Base-by-base conservation (phyloP, 2,329 filamentous ascomycete genomes). In the Penicillium sp. region DNA sequence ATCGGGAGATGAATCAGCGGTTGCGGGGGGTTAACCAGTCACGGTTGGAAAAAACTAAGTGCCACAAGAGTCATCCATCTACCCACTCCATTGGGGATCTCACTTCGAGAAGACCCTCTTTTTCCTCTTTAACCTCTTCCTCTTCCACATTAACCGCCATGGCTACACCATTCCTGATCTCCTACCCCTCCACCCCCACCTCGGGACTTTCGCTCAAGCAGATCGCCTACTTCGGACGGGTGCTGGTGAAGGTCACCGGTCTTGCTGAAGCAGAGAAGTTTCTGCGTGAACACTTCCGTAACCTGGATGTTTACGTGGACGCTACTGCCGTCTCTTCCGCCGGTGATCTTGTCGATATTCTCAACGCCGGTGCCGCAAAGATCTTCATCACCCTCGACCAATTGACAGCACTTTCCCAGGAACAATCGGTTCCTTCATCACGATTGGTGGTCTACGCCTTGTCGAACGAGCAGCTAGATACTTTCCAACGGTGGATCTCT, bases 321-420 rank as follows among this genome's bases (percentile, higher is more conserved):
- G 91, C 87, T 50, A 88, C 90, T 5, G 77, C 78, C 22, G 81
- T 98, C 39, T 74, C 84, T 31, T 86, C 86, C 11, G 79, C 80
- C 54, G 88, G 92, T 63, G 89, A 96, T 62, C 80, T 98, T 35
- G 78, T 93, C 53, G 84, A 89, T 47, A 82, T 98, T 35, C 85
- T 99, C 55, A 90, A 99, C 73, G 85, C 87, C 62, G 95, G 95
- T 58, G 91, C 92, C 7, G 85, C 87, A 52, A 95, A 89, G 72
- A 88, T 95, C 60, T 95, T 98, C 73, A 90, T 96, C 50, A 83
- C 84, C 19, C 83, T 87, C 48, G 82, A 86, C 55, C 89, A 91
- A 71, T 79, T 96, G 52, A 79, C 80, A 41, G 73, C 77, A 19
- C 75, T 89, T 44, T 75, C 81, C 51, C 65, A 77, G 48, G 75